Conservation (phyloP, 441 rosid genomes). For the Pelargonium fulgidum region DNA sequence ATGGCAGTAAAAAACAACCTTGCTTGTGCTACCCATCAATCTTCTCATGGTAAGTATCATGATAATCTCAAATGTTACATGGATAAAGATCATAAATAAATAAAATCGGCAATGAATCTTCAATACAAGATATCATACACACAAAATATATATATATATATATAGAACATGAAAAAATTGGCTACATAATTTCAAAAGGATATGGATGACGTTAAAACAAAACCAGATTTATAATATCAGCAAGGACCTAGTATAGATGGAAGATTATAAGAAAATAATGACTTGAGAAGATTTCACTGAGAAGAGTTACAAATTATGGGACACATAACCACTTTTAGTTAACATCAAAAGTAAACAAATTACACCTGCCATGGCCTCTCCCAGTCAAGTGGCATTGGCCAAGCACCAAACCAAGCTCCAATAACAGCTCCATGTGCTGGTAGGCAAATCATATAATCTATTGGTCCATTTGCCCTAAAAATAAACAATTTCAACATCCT, state of each 20-base stretch:
- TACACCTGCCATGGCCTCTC: constrained; percentile 87
- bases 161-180: too few species aligned
- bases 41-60: too few species aligned
- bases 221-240: not conserved
- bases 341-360: not conserved
- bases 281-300: not conserved
- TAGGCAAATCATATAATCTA: constrained; percentile 53
- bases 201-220: not conserved
- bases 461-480: constrained; percentile 35
- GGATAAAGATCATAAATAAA: too few species aligned
- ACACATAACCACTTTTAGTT: not conserved
- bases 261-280: not conserved
- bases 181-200: not conserved
- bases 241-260: not conserved
- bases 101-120: too few species aligned
- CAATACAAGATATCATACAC: too few species aligned
- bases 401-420: constrained; percentile 97
- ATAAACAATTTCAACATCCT: constrained; percentile 20
- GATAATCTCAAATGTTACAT: too few species aligned
- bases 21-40: too few species aligned
- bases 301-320: not conserved
- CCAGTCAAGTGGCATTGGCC: constrained; percentile 99
- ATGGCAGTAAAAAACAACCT: too few species aligned
- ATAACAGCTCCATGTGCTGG: constrained; percentile 74
- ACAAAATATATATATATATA: too few species aligned